Base-by-base conservation (phyloP, 768 basidiomycete genomes). In the Clitopilus passeckerianus region DNA sequence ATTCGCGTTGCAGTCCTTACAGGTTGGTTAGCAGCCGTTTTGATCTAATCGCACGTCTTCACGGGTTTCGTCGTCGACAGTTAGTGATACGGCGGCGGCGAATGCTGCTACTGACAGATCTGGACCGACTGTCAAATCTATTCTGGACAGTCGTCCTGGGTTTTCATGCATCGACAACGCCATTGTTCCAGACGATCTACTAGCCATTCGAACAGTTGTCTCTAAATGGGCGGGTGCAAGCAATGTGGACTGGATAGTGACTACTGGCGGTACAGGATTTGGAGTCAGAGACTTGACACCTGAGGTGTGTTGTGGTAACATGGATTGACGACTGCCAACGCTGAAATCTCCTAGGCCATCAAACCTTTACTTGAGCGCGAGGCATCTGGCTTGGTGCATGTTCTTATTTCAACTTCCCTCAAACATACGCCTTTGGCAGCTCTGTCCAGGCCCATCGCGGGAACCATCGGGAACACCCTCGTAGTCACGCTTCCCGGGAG, bases 191-290 rank as follows among this genome's bases (percentile, higher is more conserved):
- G 93, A 95, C 66, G 86, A 91, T 53, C 70, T 79, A 53, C 61
- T 65, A 0, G 68, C 68, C 44, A 90, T 94, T 55, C 78, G 75
- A 23, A 65, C 68, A 6, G 67, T 71, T 10, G 77, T 93, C 6
- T 72, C 71, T 46, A 69, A 67, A 6, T 86, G 84, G 77, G 76
- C 72, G 37, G 67, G 71, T 1, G 68, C 75, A 5, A 76, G 74
- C 1, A 66, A 75, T n/a, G 71, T 88, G 14, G 86, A 93, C 68
- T 86, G 86, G 81, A 80, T 94, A 59, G 75, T 96, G 62, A 90
- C 91, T 6, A 90, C 90, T 0, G 93, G 93, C 16, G 93, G 93
- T 5, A 96, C 93, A 0, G 93, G 93, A 6, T 93, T 94, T 66
- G 90, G 92, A 0, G 75, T 82, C 30, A 76, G 89, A 63, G 93